Evolutionary conservation across 768 basidiomycete genomes (phyloP), one percentile per base, ranked within the genome.

Genomic region (Russula brevipes): DNA sequence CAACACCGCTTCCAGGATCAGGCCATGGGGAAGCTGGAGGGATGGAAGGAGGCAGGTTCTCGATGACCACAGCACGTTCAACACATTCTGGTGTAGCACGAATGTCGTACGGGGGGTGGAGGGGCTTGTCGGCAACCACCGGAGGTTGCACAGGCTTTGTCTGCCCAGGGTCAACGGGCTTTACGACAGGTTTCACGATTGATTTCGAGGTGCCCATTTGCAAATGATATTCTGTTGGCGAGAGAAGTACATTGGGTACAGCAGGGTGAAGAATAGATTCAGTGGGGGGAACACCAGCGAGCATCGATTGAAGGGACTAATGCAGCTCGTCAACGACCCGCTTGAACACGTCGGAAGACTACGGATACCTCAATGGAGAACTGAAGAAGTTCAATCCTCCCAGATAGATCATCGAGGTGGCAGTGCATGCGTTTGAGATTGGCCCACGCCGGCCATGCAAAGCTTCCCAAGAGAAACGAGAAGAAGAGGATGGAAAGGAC

Each of bases 341-440:
- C 10, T 33, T 17, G 35, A 31, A 50, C 41, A 55, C 5, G 5
- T 3, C 19, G 3, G 7, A n/a, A 19, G 19, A 45, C 9, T 30
- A 31, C 16, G 4, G 7, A 36, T 45, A 64, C 63, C 54, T 35
- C 35, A 36, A 55, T 35, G 41, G 63, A 54, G 19, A 45, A 12
- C 5, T 64, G 52, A 55, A 64, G 46, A 11, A 14, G 47, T 1
- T 59, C 53, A 2, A 64, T 59, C 47, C 31, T 59, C 19, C 1
- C 11, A 24, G 14, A 30, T 30, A 59, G 10, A 5, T 50, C 53
- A 9, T 50, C 46, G 9, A 64, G 47, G 2, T 8, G 57, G 33
- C 12, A 4, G 17, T 55, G 41, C 52, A 64, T 35, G 5, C n/a
- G 46, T 14, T 59, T 50, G 16, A 64, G 47, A 5, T 53, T 50